A percentile compares a stretch with the other conserved stretches of the same genome.
These are phyloP conservation scores for Boechera stricta DNA, from an alignment of 345 rosid species.

Conservation along the genomic window DNA sequence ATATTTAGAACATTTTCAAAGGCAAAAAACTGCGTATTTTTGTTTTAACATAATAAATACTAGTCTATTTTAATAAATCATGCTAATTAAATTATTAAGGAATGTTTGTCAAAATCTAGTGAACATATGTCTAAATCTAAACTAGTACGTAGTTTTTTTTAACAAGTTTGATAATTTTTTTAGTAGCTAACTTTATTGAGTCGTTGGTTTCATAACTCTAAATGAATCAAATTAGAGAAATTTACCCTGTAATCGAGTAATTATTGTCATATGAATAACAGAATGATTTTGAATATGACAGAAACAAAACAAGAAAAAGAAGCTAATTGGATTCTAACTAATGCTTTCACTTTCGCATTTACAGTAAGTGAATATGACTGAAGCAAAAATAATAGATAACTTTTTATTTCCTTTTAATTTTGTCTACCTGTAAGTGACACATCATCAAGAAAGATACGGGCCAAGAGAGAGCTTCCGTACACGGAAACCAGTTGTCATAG, in stretches of 20 bases:
- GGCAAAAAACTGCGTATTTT: neutral
- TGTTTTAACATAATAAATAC: constrained; percentile 13
- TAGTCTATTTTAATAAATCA: neutral
- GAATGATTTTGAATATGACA: constrained; percentile 19
- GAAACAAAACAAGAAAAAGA: neutral
- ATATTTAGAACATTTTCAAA: neutral
- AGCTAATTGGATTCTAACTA: constrained; percentile 34
- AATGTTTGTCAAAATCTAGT: neutral
- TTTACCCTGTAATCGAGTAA: neutral
- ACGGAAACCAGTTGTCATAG: constrained; percentile 42
- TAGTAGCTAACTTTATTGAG: neutral
- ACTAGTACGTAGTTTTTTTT: neutral
- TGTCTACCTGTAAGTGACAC: constrained; percentile 16
- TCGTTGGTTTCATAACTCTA: neutral
- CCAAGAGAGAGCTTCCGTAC: constrained; percentile 33
- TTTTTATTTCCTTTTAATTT: neutral
- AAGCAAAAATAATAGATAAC: constrained; percentile 5
- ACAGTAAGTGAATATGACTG: constrained; percentile 28
- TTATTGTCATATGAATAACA: neutral
- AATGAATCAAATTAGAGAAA: neutral
- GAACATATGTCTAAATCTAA: neutral
- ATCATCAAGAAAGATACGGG: constrained; percentile 21
- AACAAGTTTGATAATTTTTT: neutral
- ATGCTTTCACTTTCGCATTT: constrained; percentile 29
- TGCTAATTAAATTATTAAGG: neutral